Conservation (phyloP, 371 early-diverging fungal genomes). For the Funneliformis caledonium region DNA sequence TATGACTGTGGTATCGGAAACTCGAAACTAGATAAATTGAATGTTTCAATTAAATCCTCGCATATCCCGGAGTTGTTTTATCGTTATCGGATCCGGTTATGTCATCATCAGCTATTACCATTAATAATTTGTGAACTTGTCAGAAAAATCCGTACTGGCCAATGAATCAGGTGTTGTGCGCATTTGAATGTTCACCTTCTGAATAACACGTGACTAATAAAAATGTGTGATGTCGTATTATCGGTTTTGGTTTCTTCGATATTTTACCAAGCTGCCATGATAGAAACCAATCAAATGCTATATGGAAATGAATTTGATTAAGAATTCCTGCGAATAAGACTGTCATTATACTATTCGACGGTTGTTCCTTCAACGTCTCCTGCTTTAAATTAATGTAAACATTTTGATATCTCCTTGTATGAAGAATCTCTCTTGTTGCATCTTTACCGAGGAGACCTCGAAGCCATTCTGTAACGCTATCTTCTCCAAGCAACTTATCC, state of each 20-base stretch:
- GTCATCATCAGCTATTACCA: slow-evolving; percentile 89
- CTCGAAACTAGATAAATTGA: slow-evolving; percentile 52
- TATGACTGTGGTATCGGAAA: slow-evolving; percentile 73
- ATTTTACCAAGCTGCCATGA: slow-evolving; percentile 65
- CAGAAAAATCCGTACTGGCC: slow-evolving; percentile 80
- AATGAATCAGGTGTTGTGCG: slow-evolving; percentile 90
- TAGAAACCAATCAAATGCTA: slow-evolving; percentile 79
- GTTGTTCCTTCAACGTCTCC: slow-evolving; percentile 72
- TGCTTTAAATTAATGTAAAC: slow-evolving; percentile 58
- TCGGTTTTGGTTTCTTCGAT: slow-evolving; percentile 41
- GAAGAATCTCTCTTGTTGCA: slow-evolving; percentile 46
- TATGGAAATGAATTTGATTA: slow-evolving; percentile 73
- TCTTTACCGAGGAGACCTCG: slow-evolving; percentile 46
- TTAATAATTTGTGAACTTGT: slow-evolving; percentile 86
- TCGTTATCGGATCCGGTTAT: slow-evolving; percentile 82
- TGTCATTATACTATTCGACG: slow-evolving; percentile 53
- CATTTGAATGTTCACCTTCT: slow-evolving; percentile 85
- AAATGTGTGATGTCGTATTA: slow-evolving; percentile 40
- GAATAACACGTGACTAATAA: slow-evolving; percentile 85
- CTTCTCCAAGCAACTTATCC: slow-evolving; percentile 41
- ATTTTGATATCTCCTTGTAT: slow-evolving; percentile 48
- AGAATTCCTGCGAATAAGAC: slow-evolving; percentile 63
- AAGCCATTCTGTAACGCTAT: slow-evolving; percentile 43
- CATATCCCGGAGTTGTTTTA: slow-evolving; percentile 75
- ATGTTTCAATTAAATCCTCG: slow-evolving; percentile 70